A percentile compares a stretch with the other conserved stretches of the same genome.
These are phyloP conservation scores for Nicotiana obtusifolia DNA, from an alignment of 257 asterid species.

Conservation along the genomic window DNA sequence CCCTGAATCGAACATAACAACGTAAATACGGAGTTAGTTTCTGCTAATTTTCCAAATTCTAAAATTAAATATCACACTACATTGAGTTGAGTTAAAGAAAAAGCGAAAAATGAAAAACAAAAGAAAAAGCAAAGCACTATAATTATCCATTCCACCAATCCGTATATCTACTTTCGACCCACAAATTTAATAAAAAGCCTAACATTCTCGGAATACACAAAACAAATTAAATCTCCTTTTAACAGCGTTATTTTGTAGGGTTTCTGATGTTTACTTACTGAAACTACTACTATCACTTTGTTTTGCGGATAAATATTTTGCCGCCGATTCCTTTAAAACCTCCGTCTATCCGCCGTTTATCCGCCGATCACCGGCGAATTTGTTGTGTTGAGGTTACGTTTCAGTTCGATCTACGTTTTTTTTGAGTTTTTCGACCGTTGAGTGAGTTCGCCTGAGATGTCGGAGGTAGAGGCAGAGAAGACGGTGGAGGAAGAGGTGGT, in stretches of 20 bases:
- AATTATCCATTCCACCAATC: background rate
- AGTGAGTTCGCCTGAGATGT: slow-evolving; percentile 59
- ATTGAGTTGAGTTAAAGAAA: background rate
- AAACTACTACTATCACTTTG: slow-evolving; percentile 11
- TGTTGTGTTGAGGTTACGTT: background rate
- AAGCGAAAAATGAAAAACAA: too few relatives aligned
- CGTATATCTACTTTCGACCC: background rate
- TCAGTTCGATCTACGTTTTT: slow-evolving; percentile 21
- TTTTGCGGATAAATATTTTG: slow-evolving; percentile 20
- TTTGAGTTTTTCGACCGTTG: slow-evolving; percentile 24
- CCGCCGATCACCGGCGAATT: background rate
- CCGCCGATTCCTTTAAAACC: slow-evolving; percentile 26
- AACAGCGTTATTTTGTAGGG: slow-evolving; percentile 19
- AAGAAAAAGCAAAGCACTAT: background rate
- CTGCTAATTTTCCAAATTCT: background rate
- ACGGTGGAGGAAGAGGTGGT: slow-evolving; percentile 37
- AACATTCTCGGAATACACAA: slow-evolving; percentile 32
- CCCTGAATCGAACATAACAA: too few relatives aligned
- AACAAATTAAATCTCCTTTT: slow-evolving; percentile 1
- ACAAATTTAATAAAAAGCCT: background rate
- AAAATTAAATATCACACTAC: background rate
- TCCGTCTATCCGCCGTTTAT: slow-evolving; percentile 8
- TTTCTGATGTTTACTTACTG: slow-evolving; percentile 25
- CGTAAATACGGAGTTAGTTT: background rate
- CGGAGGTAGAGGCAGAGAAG: slow-evolving; percentile 44